Evolutionary conservation across 176 grass and related monocot species (phyloP).

Genomic region (Aegilops speltoides): DNA sequence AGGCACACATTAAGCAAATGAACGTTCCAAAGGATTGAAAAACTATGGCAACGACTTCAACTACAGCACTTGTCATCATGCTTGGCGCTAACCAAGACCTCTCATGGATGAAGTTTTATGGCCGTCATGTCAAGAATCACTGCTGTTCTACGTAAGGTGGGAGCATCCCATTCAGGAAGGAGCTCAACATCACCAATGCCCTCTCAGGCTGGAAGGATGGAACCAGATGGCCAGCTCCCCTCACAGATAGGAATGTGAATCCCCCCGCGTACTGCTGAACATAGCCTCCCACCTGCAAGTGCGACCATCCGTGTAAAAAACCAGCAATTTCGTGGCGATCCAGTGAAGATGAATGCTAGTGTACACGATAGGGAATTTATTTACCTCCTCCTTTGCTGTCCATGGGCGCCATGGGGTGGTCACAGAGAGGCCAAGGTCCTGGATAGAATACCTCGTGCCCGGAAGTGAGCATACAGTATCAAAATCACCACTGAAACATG

Average conservation of each 20-base stretch:
- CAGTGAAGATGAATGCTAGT: neutral
- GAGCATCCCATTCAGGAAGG: neutral
- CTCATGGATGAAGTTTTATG: neutral
- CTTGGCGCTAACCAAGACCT: neutral
- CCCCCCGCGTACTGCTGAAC: neutral
- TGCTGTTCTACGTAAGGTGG: neutral
- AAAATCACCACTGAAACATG: neutral
- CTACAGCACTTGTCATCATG: neutral
- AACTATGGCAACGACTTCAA: neutral
- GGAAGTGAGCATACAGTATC: neutral
- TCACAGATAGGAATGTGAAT: neutral
- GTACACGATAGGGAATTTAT: neutral
- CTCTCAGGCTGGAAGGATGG: slow-evolving; percentile 16
- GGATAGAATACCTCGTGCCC: neutral
- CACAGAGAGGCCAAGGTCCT: neutral
- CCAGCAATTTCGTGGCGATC: neutral
- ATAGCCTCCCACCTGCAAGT: neutral
- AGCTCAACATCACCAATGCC: neutral
- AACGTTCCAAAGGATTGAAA: neutral
- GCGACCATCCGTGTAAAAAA: neutral
- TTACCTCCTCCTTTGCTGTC: slow-evolving; percentile 18
- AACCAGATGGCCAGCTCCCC: slow-evolving; percentile 4
- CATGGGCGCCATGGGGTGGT: slow-evolving; percentile 12
- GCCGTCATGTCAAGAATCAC: neutral
- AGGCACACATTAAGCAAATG: neutral